Evolutionary conservation across 2,329 filamentous ascomycete species (phyloP).

Genomic region (Biscogniauxia mediterranea): DNA sequence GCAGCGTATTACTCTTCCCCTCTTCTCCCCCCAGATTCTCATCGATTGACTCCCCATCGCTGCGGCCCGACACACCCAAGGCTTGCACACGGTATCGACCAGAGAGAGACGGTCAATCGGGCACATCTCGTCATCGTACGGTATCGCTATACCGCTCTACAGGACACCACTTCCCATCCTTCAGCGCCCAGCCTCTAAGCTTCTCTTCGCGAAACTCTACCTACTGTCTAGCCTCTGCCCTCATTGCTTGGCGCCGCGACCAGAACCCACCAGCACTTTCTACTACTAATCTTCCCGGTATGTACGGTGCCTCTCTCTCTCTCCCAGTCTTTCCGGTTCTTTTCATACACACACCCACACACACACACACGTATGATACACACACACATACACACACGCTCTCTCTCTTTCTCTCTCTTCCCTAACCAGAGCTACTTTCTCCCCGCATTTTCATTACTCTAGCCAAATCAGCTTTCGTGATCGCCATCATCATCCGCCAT

Average conservation of each 20-base stretch:
- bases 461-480: not conserved
- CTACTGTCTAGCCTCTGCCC: not conserved
- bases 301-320: slow-evolving; percentile 7
- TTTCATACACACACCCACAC: not conserved
- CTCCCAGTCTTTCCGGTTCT: not conserved
- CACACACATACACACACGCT: too few relatives aligned
- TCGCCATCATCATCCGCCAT: slow-evolving; percentile 1
- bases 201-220: not conserved
- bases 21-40: not conserved
- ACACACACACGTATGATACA: too few relatives aligned
- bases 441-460: slow-evolving; percentile 23
- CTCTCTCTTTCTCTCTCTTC: too few relatives aligned
- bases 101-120: not conserved
- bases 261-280: slow-evolving; percentile 10
- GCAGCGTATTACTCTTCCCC: not conserved
- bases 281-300: slow-evolving; percentile 1
- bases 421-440: slow-evolving; percentile 3
- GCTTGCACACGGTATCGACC: not conserved
- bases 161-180: not conserved
- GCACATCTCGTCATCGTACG: not conserved
- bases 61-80: not conserved
- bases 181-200: not conserved
- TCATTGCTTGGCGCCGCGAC: slow-evolving; percentile 21
- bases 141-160: not conserved
- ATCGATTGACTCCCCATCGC: not conserved